Evolutionary conservation across 1,284 basidiomycete genomes (phyloP).

Genomic region (Erythrobasidium hasegawianum): DNA sequence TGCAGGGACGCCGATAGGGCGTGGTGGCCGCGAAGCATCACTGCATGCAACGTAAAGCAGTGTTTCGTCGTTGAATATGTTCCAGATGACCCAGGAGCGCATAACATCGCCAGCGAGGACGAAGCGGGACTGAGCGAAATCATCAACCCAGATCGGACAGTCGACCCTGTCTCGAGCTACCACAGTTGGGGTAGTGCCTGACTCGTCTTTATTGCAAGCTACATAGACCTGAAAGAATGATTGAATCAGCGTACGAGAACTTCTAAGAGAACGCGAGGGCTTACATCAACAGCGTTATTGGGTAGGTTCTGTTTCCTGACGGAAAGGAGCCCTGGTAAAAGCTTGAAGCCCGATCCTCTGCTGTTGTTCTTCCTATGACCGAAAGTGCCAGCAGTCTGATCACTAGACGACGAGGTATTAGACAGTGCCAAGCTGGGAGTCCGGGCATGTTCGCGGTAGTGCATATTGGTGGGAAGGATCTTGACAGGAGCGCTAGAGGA

Average conservation of each 20-base stretch:
- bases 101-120: constrained; percentile 28
- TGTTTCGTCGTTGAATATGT: constrained; percentile 2
- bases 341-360: not conserved
- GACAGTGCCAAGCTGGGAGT: no score
- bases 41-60: constrained; percentile 16
- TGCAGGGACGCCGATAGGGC: constrained; percentile 20
- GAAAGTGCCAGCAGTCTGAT: not conserved
- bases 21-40: constrained; percentile 11
- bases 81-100: constrained; percentile 29
- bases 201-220: constrained; percentile 1
- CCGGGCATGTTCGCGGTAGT: not conserved
- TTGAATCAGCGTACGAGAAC: no score
- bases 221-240: constrained; percentile 28
- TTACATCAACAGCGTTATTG: constrained; percentile 26
- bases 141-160: constrained; percentile 28
- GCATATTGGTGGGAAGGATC: no score
- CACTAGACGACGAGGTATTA: not conserved
- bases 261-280: not conserved
- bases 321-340: constrained; percentile 13
- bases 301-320: constrained; percentile 9
- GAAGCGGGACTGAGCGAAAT: constrained; percentile 27
- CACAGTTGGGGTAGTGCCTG: constrained; percentile 6
- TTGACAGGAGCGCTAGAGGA: no score
- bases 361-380: not conserved
- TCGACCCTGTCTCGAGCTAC: constrained; percentile 25